A percentile compares a stretch with the other conserved stretches of the same genome.
Evolutionary conservation across 495 filamentous ascomycete genomes (phyloP).

Genomic region (Hypoxylon cercidicola): DNA sequence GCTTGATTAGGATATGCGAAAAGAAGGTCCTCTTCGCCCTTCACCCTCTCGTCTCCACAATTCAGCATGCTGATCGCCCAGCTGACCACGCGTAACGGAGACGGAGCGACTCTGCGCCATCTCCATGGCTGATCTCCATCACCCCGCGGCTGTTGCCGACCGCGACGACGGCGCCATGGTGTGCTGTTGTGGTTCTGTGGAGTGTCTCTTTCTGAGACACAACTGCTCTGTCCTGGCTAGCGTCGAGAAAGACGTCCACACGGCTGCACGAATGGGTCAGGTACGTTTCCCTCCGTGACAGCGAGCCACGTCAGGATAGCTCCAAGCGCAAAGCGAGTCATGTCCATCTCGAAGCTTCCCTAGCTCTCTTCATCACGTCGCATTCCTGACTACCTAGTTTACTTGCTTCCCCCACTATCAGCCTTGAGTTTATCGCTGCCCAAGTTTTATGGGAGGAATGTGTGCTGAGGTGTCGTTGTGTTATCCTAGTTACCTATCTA

Average conservation of each 20-base stretch:
- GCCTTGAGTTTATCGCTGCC: conserved; percentile 1
- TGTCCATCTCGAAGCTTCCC: conserved; percentile 6
- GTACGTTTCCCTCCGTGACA: conserved; percentile 59
- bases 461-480: conserved; percentile 9
- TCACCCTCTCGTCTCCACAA: conserved; percentile 22
- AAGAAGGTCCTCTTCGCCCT: conserved; percentile 17
- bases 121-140: conserved; percentile 42
- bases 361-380: conserved; percentile 17
- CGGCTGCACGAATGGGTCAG: conserved; percentile 88
- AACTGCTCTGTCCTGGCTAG: conserved; percentile 81
- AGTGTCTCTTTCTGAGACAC: conserved; percentile 82
- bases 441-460: conserved; percentile 20
- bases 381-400: conserved; percentile 30
- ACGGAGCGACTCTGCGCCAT: conserved; percentile 32
- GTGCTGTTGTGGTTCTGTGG: conserved; percentile 87
- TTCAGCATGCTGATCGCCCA: conserved; percentile 44
- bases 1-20: conserved; percentile 14
- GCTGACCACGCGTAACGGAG: conserved; percentile 30
- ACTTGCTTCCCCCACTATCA: conserved; percentile 2
- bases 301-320: neutral
- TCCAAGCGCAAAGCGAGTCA: conserved; percentile 7
- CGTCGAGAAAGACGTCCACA: conserved; percentile 85
- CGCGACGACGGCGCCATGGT: conserved; percentile 37
- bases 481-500: conserved; percentile 2
- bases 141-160: conserved; percentile 25